Percentiles rank a stretch among this genome's conserved stretches.
These are phyloP conservation scores for Paspalum vaginatum DNA, from an alignment of 176 grass and related monocot species.

Conservation along the genomic window DNA sequence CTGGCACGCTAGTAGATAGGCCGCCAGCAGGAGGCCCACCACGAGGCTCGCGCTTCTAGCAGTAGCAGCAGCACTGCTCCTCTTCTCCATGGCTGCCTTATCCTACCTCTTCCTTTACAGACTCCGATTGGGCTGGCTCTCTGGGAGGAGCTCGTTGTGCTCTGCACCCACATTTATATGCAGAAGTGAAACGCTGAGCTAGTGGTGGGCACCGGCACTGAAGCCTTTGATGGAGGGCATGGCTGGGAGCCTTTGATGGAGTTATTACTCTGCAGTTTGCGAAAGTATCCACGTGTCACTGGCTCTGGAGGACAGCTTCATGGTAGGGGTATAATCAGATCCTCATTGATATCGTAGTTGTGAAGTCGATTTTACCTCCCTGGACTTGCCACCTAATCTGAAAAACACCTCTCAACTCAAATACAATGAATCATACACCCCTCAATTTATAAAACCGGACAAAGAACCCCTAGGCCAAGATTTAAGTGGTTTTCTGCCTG, in stretches of 20 bases:
- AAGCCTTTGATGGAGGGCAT: neutral
- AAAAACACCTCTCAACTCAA: too few species aligned
- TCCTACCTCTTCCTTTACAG: neutral
- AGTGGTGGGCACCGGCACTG: neutral
- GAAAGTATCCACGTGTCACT: neutral
- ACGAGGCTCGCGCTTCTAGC: too few species aligned
- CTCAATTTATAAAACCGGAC: too few species aligned
- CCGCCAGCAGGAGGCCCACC: constrained; percentile 20
- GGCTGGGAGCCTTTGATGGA: neutral
- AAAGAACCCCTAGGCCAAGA: too few species aligned
- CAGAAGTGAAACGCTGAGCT: neutral
- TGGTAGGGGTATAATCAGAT: too few species aligned
- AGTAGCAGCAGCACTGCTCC: neutral
- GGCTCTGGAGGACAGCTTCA: neutral
- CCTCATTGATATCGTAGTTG: too few species aligned
- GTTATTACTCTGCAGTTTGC: neutral
- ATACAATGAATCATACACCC: too few species aligned
- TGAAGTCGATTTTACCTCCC: too few species aligned
- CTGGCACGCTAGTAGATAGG: constrained; percentile 14
- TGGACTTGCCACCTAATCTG: too few species aligned
- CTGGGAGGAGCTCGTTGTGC: neutral
- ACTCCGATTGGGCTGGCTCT: too few species aligned
- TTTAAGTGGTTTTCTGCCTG: too few species aligned
- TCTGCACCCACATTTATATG: constrained; percentile 1
- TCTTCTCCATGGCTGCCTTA: constrained; percentile 35